Percentiles rank a stretch among this genome's conserved stretches.
Evolutionary conservation across 2,329 filamentous ascomycete species (phyloP).

Genomic region (Amylocarpus encephaloides): DNA sequence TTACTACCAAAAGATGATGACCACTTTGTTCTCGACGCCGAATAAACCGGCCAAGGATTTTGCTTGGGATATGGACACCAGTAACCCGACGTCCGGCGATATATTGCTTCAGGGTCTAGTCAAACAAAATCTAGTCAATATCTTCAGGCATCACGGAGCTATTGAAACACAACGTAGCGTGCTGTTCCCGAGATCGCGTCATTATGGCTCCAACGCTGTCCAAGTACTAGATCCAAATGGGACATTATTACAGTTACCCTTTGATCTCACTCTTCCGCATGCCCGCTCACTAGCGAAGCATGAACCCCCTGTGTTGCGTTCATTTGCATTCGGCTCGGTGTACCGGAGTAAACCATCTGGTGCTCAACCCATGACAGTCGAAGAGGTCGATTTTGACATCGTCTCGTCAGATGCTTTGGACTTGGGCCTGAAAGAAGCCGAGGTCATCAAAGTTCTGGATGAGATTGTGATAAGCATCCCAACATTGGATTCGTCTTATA

Average conservation of each 20-base stretch:
- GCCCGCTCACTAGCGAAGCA: slow-evolving; percentile 76
- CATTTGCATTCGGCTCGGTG: slow-evolving; percentile 81
- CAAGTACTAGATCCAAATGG: slow-evolving; percentile 77
- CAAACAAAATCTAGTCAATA: slow-evolving; percentile 64
- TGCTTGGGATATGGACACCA: slow-evolving; percentile 64
- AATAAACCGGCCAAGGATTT: slow-evolving; percentile 75
- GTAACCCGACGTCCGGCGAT: slow-evolving; percentile 49
- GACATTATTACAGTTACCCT: slow-evolving; percentile 88
- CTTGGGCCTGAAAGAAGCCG: slow-evolving; percentile 82
- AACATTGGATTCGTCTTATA: slow-evolving; percentile 59
- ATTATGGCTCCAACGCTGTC: slow-evolving; percentile 70
- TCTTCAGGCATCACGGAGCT: slow-evolving; percentile 86
- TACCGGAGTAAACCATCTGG: slow-evolving; percentile 75
- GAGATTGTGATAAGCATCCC: slow-evolving; percentile 82
- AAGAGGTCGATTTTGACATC: slow-evolving; percentile 95
- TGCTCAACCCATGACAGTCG: slow-evolving; percentile 73
- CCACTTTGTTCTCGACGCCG: slow-evolving; percentile 67
- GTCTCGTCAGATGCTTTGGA: slow-evolving; percentile 78
- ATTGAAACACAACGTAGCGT: slow-evolving; percentile 69
- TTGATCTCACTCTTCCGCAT: slow-evolving; percentile 83
- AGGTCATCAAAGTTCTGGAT: slow-evolving; percentile 89
- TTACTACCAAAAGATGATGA: slow-evolving; percentile 84
- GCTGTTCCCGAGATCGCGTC: slow-evolving; percentile 74
- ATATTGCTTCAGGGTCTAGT: slow-evolving; percentile 67
- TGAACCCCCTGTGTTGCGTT: slow-evolving; percentile 61